Percentiles rank a stretch among this genome's conserved stretches.
Conservation (phyloP, 768 basidiomycete species). For the Mycena leptocephala region DNA sequence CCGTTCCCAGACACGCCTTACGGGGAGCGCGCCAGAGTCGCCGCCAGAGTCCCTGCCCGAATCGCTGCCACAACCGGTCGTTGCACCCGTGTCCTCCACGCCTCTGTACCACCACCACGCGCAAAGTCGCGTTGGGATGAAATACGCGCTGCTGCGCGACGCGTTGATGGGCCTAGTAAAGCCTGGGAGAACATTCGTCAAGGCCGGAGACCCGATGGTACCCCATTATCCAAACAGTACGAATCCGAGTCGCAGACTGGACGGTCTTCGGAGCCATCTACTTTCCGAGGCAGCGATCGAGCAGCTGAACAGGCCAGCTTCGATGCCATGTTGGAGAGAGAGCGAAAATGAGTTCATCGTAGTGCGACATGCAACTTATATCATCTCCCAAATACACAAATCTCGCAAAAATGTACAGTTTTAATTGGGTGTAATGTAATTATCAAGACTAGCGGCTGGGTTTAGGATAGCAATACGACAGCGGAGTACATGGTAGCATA, state of each 20-base stretch:
- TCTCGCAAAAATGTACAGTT: constrained; percentile 9
- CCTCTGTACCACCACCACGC: not conserved
- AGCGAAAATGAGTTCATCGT: constrained; percentile 18
- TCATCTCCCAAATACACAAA: not conserved
- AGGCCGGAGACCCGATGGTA: constrained; percentile 28
- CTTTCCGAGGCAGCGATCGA: constrained; percentile 28
- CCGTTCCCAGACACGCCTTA: constrained; percentile 22
- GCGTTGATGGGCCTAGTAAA: constrained; percentile 12
- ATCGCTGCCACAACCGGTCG: not conserved
- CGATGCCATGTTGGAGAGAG: constrained; percentile 33
- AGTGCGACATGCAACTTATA: not conserved
- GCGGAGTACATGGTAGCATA: not conserved
- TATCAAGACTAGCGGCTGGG: constrained; percentile 16
- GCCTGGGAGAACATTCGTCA: constrained; percentile 36
- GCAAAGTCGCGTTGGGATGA: constrained; percentile 35
- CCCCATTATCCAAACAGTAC: not conserved
- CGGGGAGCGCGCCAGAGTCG: not conserved
- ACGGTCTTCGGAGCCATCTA: not conserved
- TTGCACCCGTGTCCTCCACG: not conserved
- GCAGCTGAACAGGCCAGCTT: constrained; percentile 31
- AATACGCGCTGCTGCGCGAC: constrained; percentile 29
- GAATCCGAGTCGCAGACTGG: not conserved
- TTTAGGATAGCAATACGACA: constrained; percentile 32
- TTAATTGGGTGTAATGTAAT: constrained; percentile 11
- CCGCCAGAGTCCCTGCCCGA: not conserved